phyloP scores from a whole-genome alignment of 495 filamentous ascomycete species.

The Xylona heveae region DNA sequence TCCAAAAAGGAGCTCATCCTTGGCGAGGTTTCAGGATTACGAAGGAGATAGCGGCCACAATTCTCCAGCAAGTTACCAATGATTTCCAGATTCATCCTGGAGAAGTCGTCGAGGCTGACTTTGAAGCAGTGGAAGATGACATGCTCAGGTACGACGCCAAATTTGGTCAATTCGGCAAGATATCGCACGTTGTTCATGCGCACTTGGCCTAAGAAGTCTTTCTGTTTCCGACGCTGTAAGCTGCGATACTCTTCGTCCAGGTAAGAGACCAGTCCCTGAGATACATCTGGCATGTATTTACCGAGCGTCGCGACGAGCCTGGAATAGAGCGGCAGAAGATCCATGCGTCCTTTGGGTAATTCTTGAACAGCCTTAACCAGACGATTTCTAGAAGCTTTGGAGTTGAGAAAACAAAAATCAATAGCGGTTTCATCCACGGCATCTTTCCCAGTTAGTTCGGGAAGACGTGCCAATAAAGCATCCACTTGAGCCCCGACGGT shows the following conservation, averaged over 20 bases:
- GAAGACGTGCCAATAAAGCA: conserved; percentile 65
- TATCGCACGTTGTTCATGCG: conserved; percentile 91
- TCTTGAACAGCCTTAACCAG: conserved; percentile 86
- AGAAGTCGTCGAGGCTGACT: conserved; percentile 93
- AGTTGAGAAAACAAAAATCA: conserved; percentile 96
- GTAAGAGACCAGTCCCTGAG: conserved; percentile 78
- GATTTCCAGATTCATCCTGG: conserved; percentile 95
- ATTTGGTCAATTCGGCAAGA: conserved; percentile 92
- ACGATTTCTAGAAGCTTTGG: conserved; percentile 88
- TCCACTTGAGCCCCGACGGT: conserved; percentile 95
- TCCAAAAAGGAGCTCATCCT: conserved; percentile 88
- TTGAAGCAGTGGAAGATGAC: conserved; percentile 98
- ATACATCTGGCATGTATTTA: conserved; percentile 80
- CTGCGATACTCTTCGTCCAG: conserved; percentile 95
- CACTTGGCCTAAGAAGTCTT: conserved; percentile 89
- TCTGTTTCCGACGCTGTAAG: conserved; percentile 92
- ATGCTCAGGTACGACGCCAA: conserved; percentile 93
- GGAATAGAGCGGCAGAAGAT: conserved; percentile 84
- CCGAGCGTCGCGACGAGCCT: conserved; percentile 82
- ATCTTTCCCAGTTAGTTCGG: conserved; percentile 80
- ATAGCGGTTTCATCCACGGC: conserved; percentile 77
- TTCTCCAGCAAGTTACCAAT: conserved; percentile 95
- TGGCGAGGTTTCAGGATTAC: conserved; percentile 82
- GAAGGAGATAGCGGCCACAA: conserved; percentile 82
- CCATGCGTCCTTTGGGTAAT: conserved; percentile 77